Conservation (phyloP, 2,329 filamentous ascomycete species). For the Pseudonectria foliicola region DNA sequence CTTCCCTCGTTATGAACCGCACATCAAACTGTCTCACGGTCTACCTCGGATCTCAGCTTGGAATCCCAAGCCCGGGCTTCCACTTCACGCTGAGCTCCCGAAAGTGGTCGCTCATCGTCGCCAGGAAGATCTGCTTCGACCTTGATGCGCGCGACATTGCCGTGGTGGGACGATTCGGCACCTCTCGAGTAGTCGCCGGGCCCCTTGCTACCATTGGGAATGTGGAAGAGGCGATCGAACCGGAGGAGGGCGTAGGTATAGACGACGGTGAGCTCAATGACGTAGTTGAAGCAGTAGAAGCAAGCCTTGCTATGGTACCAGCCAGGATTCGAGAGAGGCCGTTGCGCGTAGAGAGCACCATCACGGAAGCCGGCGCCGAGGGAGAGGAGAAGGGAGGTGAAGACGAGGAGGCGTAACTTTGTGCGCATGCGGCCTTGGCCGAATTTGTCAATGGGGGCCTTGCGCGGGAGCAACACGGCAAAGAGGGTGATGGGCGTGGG, state of each 20-base stretch:
- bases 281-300: slow-evolving; percentile 77
- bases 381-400: slow-evolving; percentile 52
- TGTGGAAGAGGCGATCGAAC: slow-evolving; percentile 68
- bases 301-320: slow-evolving; percentile 65
- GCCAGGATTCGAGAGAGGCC: slow-evolving; percentile 46
- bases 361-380: slow-evolving; percentile 65
- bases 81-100: slow-evolving; percentile 8
- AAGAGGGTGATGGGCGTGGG: slow-evolving; percentile 49
- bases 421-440: slow-evolving; percentile 59
- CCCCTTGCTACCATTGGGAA: slow-evolving; percentile 61
- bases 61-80: slow-evolving; percentile 17
- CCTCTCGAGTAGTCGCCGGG: slow-evolving; percentile 42
- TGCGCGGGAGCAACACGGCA: slow-evolving; percentile 44
- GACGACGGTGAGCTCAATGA: slow-evolving; percentile 64
- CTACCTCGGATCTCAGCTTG: slow-evolving; percentile 12
- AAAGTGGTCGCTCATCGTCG: slow-evolving; percentile 18
- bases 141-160: slow-evolving; percentile 13
- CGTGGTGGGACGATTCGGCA: slow-evolving; percentile 1
- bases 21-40: slow-evolving; percentile 13
- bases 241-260: slow-evolving; percentile 58
- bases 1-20: neutral
- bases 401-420: slow-evolving; percentile 59
- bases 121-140: slow-evolving; percentile 18
- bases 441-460: slow-evolving; percentile 38
- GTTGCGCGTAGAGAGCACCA: slow-evolving; percentile 48